Conservation (phyloP, 164 flowering plant genomes). For the Stephania cephalantha region DNA sequence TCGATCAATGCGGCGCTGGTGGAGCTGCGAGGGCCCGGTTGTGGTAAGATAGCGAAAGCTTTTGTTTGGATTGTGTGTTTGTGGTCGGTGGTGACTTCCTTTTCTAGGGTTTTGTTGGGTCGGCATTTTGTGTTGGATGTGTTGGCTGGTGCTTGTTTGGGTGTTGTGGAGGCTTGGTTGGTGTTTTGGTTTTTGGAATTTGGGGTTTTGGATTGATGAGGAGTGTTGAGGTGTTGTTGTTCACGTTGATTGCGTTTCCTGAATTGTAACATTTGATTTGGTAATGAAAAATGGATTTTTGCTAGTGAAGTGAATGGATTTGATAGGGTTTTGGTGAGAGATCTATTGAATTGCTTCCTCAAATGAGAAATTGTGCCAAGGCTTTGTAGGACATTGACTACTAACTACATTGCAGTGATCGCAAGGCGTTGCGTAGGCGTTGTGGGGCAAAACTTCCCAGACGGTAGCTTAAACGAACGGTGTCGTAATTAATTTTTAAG, state of each 20-base stretch:
- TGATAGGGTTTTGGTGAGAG: neutral
- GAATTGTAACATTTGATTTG: neutral
- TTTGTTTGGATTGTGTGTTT: slow-evolving; percentile 22
- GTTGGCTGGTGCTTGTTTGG: slow-evolving; percentile 59
- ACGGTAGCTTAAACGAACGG: too few species aligned
- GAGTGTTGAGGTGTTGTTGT: neutral
- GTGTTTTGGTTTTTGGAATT: slow-evolving; percentile 28
- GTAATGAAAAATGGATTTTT: neutral
- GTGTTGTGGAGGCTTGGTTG: slow-evolving; percentile 51
- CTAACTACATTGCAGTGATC: too few species aligned
- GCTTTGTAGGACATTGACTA: too few species aligned
- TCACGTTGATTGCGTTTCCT: neutral
- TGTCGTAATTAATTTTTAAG: too few species aligned
- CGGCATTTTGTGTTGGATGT: slow-evolving; percentile 77
- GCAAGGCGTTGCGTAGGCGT: too few species aligned
- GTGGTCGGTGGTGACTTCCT: slow-evolving; percentile 60
- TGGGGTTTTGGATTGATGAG: neutral
- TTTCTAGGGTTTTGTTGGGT: slow-evolving; percentile 80
- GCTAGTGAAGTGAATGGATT: neutral
- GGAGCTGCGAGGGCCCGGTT: slow-evolving; percentile 9
- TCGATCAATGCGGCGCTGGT: slow-evolving; percentile 17
- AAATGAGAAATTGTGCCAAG: too few species aligned
- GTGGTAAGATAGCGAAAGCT: slow-evolving; percentile 14
- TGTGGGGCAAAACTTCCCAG: too few species aligned
- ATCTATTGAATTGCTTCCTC: neutral